Evolutionary conservation across 306 rosid genomes (phyloP).

Genomic region (Casuarina glauca): DNA sequence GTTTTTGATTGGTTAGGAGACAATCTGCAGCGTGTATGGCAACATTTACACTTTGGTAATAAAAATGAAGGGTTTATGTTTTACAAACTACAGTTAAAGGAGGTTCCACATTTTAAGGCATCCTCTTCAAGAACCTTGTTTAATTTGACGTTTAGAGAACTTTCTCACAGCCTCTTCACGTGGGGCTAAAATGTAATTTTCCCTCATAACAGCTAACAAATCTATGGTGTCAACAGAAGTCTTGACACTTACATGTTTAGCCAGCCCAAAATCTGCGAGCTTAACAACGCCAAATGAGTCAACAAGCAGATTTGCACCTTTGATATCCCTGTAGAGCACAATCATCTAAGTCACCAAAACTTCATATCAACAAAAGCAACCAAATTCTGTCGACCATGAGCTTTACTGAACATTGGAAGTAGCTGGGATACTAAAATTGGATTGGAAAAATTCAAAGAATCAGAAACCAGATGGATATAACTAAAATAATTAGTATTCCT

Average conservation of each 20-base stretch:
- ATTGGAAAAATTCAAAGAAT: too few species aligned
- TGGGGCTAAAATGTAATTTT: neutral
- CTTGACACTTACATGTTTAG: constrained; percentile 73
- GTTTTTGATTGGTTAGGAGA: neutral
- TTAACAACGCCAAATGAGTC: constrained; percentile 79
- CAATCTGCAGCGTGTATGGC: neutral
- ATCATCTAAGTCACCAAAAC: constrained; percentile 6
- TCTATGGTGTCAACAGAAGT: constrained; percentile 10
- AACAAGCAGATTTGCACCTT: constrained; percentile 96
- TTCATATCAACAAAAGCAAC: constrained; percentile 20
- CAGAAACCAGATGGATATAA: neutral
- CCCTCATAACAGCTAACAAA: neutral
- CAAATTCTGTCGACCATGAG: constrained; percentile 10
- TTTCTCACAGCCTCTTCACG: too few species aligned
- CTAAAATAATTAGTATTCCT: neutral
- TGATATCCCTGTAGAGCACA: constrained; percentile 73
- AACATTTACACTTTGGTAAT: too few species aligned
- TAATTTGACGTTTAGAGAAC: too few species aligned
- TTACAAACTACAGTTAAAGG: neutral
- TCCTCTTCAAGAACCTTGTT: too few species aligned
- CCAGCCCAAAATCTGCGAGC: constrained; percentile 98
- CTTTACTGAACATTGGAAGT: neutral
- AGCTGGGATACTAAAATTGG: constrained; percentile 7
- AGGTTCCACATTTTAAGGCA: too few species aligned
- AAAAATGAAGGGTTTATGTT: neutral